phyloP scores from a whole-genome alignment of 805 yeast species.

The Candida ipomoeae region DNA sequence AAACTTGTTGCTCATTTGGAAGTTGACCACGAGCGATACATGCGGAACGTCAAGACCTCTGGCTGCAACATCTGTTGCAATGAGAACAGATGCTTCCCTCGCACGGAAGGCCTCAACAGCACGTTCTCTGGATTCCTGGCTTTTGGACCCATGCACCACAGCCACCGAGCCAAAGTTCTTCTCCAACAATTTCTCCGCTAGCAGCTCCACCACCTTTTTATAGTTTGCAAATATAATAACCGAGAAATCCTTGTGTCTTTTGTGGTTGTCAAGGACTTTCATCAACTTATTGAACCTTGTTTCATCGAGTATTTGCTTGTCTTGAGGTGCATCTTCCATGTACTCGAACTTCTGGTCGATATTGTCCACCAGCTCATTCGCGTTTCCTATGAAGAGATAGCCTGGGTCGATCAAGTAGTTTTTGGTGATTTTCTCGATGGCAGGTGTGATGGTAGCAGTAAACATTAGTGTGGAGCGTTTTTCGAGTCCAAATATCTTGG shows the following conservation, averaged over 20 bases:
- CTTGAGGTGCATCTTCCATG: conserved; percentile 29
- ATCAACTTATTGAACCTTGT: conserved; percentile 42
- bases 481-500: conserved; percentile 33
- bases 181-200: conserved; percentile 47
- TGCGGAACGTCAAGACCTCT: conserved; percentile 92
- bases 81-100: conserved; percentile 56
- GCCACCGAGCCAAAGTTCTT: conserved; percentile 45
- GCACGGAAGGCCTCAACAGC: conserved; percentile 58
- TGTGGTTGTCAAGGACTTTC: conserved; percentile 41
- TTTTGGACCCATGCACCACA: conserved; percentile 80
- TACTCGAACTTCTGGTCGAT: conserved; percentile 64
- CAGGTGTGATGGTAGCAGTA: conserved; percentile 86
- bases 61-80: conserved; percentile 95
- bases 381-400: conserved; percentile 61
- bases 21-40: conserved; percentile 81
- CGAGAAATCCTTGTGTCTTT: conserved; percentile 26
- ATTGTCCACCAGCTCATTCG: conserved; percentile 61
- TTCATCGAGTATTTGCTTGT: conserved; percentile 23
- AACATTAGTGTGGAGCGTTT: conserved; percentile 78
- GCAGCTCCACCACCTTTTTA: conserved; percentile 65
- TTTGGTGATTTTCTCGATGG: conserved; percentile 63
- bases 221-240: conserved; percentile 80
- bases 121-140: conserved; percentile 81
- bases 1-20: conserved; percentile 70
- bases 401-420: conserved; percentile 61